Conservation (phyloP, 1,139 yeast genomes). For the Protomyces pachydermus region DNA sequence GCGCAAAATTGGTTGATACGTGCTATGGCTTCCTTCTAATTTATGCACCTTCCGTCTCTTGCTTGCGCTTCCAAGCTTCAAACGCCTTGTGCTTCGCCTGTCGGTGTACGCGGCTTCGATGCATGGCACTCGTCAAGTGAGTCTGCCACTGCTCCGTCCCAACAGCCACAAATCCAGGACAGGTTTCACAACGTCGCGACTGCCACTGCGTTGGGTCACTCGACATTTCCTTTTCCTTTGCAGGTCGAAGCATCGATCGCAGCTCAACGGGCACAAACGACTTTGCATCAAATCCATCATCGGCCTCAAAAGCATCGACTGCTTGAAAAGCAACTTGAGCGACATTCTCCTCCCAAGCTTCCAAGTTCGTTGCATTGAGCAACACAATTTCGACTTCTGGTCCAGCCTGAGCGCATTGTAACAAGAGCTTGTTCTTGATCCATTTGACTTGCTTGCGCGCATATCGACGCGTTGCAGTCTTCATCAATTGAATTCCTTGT, state of each 20-base stretch:
- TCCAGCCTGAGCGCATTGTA: constrained; percentile 49
- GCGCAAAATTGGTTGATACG: background rate
- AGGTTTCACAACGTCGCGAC: constrained; percentile 62
- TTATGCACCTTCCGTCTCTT: background rate
- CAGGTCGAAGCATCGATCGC: constrained; percentile 38
- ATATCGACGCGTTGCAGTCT: constrained; percentile 74
- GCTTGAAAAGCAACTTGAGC: constrained; percentile 52
- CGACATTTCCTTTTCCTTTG: constrained; percentile 36
- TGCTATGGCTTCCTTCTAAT: background rate
- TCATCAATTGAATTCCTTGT: constrained; percentile 58
- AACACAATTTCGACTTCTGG: constrained; percentile 55
- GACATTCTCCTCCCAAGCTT: constrained; percentile 57
- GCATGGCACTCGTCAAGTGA: constrained; percentile 65
- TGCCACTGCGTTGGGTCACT: constrained; percentile 53
- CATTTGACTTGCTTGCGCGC: constrained; percentile 90
- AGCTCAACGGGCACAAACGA: constrained; percentile 36
- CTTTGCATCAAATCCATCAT: constrained; percentile 43
- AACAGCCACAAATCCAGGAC: constrained; percentile 62
- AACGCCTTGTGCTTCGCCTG: constrained; percentile 28
- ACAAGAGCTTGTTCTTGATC: constrained; percentile 68
- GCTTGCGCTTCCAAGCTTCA: constrained; percentile 2
- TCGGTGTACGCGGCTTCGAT: constrained; percentile 41
- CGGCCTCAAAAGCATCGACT: constrained; percentile 37
- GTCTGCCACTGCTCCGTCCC: constrained; percentile 68
- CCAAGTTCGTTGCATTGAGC: constrained; percentile 70